Evolutionary conservation across 148 eudicot species (phyloP), one percentile per base, ranked within the genome.

Genomic region (Rhododendron vialii): DNA sequence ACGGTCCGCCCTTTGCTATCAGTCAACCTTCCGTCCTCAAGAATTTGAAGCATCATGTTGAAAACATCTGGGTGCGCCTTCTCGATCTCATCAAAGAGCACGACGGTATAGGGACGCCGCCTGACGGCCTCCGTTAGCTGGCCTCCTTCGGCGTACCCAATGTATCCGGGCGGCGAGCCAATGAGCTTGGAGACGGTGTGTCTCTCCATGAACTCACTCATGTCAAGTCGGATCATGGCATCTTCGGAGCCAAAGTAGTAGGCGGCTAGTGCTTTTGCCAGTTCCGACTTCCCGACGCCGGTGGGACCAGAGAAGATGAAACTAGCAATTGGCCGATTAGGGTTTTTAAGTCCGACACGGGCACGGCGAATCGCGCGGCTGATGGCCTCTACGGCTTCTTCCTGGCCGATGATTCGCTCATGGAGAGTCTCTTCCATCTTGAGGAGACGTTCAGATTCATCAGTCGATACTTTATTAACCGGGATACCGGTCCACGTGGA

Each of bases 401-500:
- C 99, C 86, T 96, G 99, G 65, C 99, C 99, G 26, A 96, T 90
- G 78, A 96, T 89, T 85, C 98, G 89, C 7, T 78, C 89, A 82
- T 96, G 99, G 85, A 96, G 98, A 2, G 95, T 95, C 84, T 93
- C 94, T 86, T 96, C 99, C 98, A 96, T 93, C 84, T 96, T 95
- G 50, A 95, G 93, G 71, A 96, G 98, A 84, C 99, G 99, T 50
- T 94, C 93, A 14, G 99, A 96, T 82, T 96, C 99, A 78, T 96
- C 98, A 7, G 93, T 87, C 0, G 96, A 94, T 3, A 96, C 98
- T 86, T 96, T 96, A 82, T 93, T 95, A 22, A 96, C 98, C 7
- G 98, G 98, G 78, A 96, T 93, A 57, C 99, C 98, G 14, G 99
- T 96, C 99, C 99, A 96, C 2, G 98, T 89, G 50, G 98, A 93